Evolutionary conservation across 2,329 filamentous ascomycete genomes (phyloP).

Genomic region (Dryadomyces quercivorus): DNA sequence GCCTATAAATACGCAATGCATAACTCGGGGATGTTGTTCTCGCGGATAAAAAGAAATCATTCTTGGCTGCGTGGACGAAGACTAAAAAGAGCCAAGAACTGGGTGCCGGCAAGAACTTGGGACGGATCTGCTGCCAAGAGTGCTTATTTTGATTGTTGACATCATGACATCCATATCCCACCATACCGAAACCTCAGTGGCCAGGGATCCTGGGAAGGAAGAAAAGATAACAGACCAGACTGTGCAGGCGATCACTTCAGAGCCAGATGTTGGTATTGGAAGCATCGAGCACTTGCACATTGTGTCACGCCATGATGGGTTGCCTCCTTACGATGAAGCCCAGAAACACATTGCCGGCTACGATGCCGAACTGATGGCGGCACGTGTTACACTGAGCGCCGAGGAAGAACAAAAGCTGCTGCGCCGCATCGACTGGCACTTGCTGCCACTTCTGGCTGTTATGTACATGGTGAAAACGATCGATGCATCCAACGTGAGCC

Average conservation of each 20-base stretch:
- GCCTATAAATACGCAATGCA: too few species aligned
- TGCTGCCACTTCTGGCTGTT: slow-evolving; percentile 8
- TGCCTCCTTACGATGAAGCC: neutral
- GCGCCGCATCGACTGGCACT: slow-evolving; percentile 9
- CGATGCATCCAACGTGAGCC: slow-evolving; percentile 5
- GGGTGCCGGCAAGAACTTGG: too few species aligned
- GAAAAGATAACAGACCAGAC: too few species aligned
- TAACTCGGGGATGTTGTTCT: too few species aligned
- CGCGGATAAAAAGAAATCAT: too few species aligned
- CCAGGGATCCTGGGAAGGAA: neutral
- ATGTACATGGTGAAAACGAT: slow-evolving; percentile 12
- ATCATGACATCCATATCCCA: neutral
- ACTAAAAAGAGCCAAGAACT: neutral
- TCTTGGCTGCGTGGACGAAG: neutral
- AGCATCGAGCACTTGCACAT: neutral
- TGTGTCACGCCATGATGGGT: neutral
- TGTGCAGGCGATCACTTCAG: too few species aligned
- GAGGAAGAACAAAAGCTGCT: slow-evolving; percentile 11
- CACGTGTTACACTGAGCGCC: slow-evolving; percentile 3
- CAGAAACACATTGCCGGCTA: slow-evolving; percentile 3
- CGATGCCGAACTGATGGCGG: slow-evolving; percentile 6
- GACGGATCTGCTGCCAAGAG: neutral
- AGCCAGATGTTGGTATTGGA: too few species aligned
- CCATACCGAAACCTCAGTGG: neutral
- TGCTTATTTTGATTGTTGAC: neutral